A percentile compares a stretch with the other conserved stretches of the same genome.
phyloP scores from a whole-genome alignment of 805 yeast genomes.

The Lipomyces oligophaga region DNA sequence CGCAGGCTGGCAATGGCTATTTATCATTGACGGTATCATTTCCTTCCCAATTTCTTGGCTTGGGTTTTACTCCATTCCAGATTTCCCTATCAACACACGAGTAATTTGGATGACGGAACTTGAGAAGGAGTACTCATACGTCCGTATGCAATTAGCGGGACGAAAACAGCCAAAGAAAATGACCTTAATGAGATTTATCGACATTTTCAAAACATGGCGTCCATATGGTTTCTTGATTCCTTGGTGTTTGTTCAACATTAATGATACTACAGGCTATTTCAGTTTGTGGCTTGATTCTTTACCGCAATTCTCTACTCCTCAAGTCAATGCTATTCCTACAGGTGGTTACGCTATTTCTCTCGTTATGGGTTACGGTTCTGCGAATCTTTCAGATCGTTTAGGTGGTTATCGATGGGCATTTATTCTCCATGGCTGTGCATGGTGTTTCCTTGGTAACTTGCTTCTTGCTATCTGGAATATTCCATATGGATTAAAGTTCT shows the following conservation, averaged over 20 bases:
- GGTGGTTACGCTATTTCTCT: conserved; percentile 38
- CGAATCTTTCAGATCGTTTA: conserved; percentile 36
- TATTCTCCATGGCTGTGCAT: conserved; percentile 25
- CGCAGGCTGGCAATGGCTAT: conserved; percentile 53
- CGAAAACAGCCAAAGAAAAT: conserved; percentile 23
- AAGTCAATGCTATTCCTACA: conserved; percentile 38
- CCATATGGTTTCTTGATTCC: conserved; percentile 24
- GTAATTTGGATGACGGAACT: conserved; percentile 45
- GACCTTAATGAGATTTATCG: conserved; percentile 12
- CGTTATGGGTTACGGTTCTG: conserved; percentile 32
- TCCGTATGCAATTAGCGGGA: conserved; percentile 24
- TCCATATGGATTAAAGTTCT: conserved; percentile 38
- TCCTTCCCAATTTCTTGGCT: conserved; percentile 23
- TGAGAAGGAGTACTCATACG: conserved; percentile 23
- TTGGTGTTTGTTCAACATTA: conserved; percentile 18
- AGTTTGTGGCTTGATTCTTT: conserved; percentile 35
- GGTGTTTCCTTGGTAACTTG: conserved; percentile 31
- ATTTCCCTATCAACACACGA: conserved; percentile 54
- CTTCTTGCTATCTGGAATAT: conserved; percentile 46
- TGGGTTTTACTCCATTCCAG: conserved; percentile 50
- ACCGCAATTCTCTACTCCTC: conserved; percentile 30
- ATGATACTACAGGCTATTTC: conserved; percentile 32
- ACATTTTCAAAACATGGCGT: conserved; percentile 21
- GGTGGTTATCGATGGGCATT: conserved; percentile 35
- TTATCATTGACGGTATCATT: conserved; percentile 25